Evolutionary conservation across 768 basidiomycete genomes (phyloP).

Genomic region (Dacryopinax primogenitus): DNA sequence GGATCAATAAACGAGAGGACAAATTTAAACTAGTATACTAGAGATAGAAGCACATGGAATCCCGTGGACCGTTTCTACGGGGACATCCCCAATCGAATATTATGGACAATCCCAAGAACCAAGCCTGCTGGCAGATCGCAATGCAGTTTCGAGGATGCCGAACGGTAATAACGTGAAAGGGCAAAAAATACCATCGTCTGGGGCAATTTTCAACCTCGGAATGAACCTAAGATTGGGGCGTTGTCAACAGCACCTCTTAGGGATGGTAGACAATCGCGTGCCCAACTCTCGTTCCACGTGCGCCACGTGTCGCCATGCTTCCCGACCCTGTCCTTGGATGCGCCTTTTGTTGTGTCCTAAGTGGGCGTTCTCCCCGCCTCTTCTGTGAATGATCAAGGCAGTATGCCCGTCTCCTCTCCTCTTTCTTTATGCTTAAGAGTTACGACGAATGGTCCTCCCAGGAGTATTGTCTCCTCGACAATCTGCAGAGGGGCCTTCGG

Average conservation of each 20-base stretch:
- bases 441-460: not conserved
- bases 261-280: not conserved
- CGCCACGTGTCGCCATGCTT: not conserved
- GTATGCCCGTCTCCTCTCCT: not conserved
- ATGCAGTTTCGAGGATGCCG: too few relatives aligned
- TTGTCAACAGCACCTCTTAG: not conserved
- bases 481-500: not conserved
- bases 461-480: not conserved
- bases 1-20: too few relatives aligned
- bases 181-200: too few relatives aligned
- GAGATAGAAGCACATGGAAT: too few relatives aligned
- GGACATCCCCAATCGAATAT: too few relatives aligned
- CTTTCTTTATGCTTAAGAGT: constrained; percentile 1
- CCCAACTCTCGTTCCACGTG: not conserved
- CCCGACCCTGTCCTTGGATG: not conserved
- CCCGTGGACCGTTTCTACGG: too few relatives aligned
- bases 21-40: too few relatives aligned
- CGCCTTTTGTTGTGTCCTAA: not conserved
- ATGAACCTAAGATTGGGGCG: not conserved
- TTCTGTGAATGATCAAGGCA: not conserved
- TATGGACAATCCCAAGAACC: too few relatives aligned
- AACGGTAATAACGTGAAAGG: too few relatives aligned
- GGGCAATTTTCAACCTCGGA: too few relatives aligned
- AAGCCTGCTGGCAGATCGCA: too few relatives aligned
- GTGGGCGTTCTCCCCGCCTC: not conserved